Evolutionary conservation across 1,139 yeast species (phyloP), one percentile per base, ranked within the genome.

Genomic region (Geotrichum restrictum): DNA sequence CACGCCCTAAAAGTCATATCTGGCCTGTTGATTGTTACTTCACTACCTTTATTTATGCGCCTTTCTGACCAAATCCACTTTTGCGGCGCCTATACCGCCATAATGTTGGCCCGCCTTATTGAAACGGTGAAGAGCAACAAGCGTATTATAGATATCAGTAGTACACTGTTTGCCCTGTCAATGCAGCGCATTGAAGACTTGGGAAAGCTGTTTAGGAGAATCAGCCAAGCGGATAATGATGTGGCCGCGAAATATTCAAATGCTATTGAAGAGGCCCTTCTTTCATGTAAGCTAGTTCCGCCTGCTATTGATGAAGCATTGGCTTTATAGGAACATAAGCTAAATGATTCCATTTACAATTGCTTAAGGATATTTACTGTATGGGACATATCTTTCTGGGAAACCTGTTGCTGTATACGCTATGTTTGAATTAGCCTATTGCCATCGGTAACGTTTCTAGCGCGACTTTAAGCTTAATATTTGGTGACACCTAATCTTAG

Each of bases 41-140:
- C 79, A 24, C 21, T 36, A 36, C 3, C 39, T 3, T 16, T 36
- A 8, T 39, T 39, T 13, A 48, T 41, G 2, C 81, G 81, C 62
- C 72, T 83, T 31, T 80, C 85, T 22, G 89, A 84, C 67, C 87
- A 82, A 64, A 73, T 83, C 43, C 87, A 81, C 60, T 77, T 82
- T 57, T 76, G 78, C 54, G 78, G 81, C 46, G 76, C 76, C 52
- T 81, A 74, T 61, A 70, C 81, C 29, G 78, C 79, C 0, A 62
- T 79, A 7, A 67, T 80, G 58, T 66, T 80, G 51, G 62, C 78
- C 13, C 72, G 62, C 39, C 59, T 70, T 29, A 53, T 68, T 29
- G 51, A 29, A 52, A 57, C 54, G n/a, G 58, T 44, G 34, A 48
- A 48, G 34, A 40, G 22, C 16, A 31, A 33, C 3, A 49, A 50